phyloP scores from a whole-genome alignment of 805 yeast species.

The Pichia kluyveri region DNA sequence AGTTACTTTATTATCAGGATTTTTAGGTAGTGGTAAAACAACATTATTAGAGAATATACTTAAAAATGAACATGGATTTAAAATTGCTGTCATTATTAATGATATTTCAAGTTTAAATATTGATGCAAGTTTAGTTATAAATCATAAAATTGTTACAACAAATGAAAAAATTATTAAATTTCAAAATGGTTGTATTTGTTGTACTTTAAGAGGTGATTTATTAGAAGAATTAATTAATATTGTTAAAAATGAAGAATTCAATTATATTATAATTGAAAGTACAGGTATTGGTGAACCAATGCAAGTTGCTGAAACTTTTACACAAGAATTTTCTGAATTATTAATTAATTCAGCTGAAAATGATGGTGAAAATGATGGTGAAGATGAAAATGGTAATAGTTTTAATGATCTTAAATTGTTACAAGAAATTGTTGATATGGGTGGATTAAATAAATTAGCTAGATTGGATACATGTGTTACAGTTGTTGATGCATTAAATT shows the following conservation, averaged over 20 bases:
- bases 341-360: constrained; percentile 14
- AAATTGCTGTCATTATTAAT: constrained; percentile 38
- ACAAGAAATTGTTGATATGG: constrained; percentile 25
- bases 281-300: constrained; percentile 42
- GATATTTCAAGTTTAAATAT: constrained; percentile 35
- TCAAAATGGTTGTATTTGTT: constrained; percentile 42
- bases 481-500: constrained; percentile 35
- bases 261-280: constrained; percentile 37
- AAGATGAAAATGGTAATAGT: neutral
- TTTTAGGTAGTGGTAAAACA: constrained; percentile 39
- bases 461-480: constrained; percentile 38
- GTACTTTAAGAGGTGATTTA: constrained; percentile 38
- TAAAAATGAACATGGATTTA: constrained; percentile 30
- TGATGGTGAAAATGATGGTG: constrained; percentile 2
- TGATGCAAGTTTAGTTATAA: constrained; percentile 32
- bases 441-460: constrained; percentile 33
- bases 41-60: constrained; percentile 36
- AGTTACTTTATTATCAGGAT: constrained; percentile 38
- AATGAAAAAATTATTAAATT: constrained; percentile 36
- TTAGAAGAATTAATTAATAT: constrained; percentile 33
- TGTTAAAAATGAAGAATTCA: constrained; percentile 27
- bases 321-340: constrained; percentile 31
- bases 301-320: constrained; percentile 43
- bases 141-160: constrained; percentile 31
- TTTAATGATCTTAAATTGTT: constrained; percentile 10